phyloP scores from a whole-genome alignment of 768 basidiomycete species.

The Suillus subalutaceus region DNA sequence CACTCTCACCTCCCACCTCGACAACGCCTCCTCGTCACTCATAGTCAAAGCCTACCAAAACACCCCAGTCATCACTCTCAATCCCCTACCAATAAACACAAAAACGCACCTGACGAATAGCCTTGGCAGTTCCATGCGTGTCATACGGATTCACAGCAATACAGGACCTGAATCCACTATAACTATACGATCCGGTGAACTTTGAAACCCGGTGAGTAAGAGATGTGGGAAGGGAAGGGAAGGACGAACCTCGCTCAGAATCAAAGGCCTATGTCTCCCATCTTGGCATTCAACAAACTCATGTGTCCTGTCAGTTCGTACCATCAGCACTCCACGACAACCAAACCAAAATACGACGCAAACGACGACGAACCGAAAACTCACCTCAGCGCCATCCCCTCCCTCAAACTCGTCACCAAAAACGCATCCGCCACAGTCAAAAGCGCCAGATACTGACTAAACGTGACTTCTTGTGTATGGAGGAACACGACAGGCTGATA shows the following conservation, averaged over 20 bases:
- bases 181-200: constrained; percentile 88
- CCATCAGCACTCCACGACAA: neutral
- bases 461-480: constrained; percentile 83
- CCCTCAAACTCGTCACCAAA: constrained; percentile 79
- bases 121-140: constrained; percentile 78
- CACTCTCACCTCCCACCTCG: constrained; percentile 71
- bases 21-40: constrained; percentile 68
- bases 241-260: constrained; percentile 71
- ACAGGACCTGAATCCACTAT: constrained; percentile 85
- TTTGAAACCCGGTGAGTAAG: constrained; percentile 30
- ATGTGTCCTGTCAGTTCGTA: constrained; percentile 48
- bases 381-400: constrained; percentile 81
- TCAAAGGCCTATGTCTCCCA: constrained; percentile 63
- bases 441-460: constrained; percentile 83
- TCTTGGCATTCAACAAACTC: constrained; percentile 89
- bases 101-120: constrained; percentile 56
- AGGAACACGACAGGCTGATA: constrained; percentile 89
- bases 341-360: neutral
- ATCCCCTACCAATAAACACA: neutral
- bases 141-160: constrained; percentile 90
- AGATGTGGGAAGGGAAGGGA: neutral
- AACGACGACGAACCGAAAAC: neutral
- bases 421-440: constrained; percentile 85
- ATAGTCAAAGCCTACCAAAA: constrained; percentile 67
- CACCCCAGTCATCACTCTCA: neutral